phyloP scores from a whole-genome alignment of 2,329 filamentous ascomycete genomes.

The Phialophora macrospora region DNA sequence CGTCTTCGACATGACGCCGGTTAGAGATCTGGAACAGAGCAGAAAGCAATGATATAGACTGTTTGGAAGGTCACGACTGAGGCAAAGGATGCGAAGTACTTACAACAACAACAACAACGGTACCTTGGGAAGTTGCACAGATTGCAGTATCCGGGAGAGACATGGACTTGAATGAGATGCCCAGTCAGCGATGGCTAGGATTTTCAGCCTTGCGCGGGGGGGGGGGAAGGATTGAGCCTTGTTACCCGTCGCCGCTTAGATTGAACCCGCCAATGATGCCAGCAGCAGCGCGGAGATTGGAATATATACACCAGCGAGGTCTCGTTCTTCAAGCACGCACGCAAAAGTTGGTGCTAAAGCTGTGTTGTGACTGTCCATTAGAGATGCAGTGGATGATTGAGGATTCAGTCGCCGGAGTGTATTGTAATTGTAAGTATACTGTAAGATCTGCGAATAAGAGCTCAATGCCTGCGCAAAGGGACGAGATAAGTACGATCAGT shows the following conservation, averaged over 20 bases:
- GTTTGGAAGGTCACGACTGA: background rate
- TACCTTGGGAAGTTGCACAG: background rate
- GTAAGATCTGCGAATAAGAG: slow-evolving; percentile 1
- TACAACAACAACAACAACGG: background rate
- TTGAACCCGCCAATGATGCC: slow-evolving; percentile 12
- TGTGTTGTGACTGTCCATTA: background rate
- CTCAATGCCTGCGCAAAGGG: background rate
- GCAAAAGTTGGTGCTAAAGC: background rate
- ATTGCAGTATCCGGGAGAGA: background rate
- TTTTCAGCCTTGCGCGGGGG: slow-evolving; percentile 22
- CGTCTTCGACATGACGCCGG: background rate
- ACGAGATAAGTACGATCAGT: background rate
- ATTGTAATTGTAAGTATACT: background rate
- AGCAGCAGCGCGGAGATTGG: slow-evolving; percentile 8
- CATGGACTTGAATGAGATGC: background rate
- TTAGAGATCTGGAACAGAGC: background rate
- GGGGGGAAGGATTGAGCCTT: background rate
- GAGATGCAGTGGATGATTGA: background rate
- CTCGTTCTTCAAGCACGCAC: background rate
- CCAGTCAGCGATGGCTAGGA: background rate
- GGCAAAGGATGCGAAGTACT: too few relatives aligned
- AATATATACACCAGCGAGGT: background rate
- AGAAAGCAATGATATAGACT: background rate
- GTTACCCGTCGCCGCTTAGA: background rate
- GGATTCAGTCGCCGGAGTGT: background rate